Base-by-base conservation (phyloP, 2,329 filamentous ascomycete genomes). In the Calonectria pauciramosa region DNA sequence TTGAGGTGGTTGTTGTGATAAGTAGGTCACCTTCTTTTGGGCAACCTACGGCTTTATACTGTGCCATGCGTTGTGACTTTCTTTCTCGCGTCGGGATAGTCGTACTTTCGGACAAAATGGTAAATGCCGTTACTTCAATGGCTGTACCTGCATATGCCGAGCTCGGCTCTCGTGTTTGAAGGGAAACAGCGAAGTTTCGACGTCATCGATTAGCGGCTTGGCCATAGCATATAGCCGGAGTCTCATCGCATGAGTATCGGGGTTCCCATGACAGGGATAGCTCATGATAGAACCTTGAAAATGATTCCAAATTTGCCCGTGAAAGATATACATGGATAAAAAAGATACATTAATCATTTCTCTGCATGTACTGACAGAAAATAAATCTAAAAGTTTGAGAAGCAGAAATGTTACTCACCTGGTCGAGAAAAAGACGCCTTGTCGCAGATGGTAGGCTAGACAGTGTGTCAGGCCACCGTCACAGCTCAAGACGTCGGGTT, bases 101-200 rank as follows among this genome's bases (percentile, higher is more conserved):
- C 54, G 54, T 60, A 23, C 54, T 60, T 60, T 60, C 54, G 54
- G 54, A 60, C 32, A 60, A 60, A 60, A 60, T 60, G 32, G n/a
- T 32, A 60, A 60, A 60, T 38, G 32, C 54, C 54, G 54, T 9
- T n/a, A 23, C 38, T 13, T 2, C 1, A n/a, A 60, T 60, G 9
- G 9, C n/a, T 38, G 54, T 38, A 8, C 32, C 32, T 36, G 32
- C 10, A 60, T 60, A 16, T n/a, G 18, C 32, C 32, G 23, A 38
- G 54, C 18, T 38, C 54, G 54, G 54, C 54, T 60, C 54, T 60
- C n/a, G 54, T 32, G n/a, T 60, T 32, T 9, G 30, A 16, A 2
- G 32, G 32, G n/a, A 60, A 60, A n/a, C 54, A 36, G 54, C 54
- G 54, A 60, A 23, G n/a, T 26, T 38, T 23, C n/a, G 9, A 8